phyloP scores from a whole-genome alignment of 495 filamentous ascomycete species.

The Hypoxylon subgilvum region DNA sequence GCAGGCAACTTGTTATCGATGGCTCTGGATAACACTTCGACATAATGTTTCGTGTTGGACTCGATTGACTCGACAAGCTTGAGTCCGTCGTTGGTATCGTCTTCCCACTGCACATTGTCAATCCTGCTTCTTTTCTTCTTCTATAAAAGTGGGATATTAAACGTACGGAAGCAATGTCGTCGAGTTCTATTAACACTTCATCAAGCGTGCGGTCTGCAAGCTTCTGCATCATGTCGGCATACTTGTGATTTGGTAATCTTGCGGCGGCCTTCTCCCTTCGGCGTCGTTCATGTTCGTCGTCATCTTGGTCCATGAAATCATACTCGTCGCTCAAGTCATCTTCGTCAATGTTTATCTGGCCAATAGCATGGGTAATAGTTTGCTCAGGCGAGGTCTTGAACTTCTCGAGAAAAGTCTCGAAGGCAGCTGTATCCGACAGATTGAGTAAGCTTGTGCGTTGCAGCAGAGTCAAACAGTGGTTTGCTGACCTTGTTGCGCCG shows the following conservation, averaged over 20 bases:
- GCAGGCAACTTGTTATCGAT: slow-evolving; percentile 86
- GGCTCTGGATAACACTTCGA: slow-evolving; percentile 87
- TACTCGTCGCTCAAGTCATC: slow-evolving; percentile 92
- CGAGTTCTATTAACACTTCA: slow-evolving; percentile 84
- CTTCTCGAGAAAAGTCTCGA: slow-evolving; percentile 82
- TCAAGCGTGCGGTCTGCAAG: slow-evolving; percentile 77
- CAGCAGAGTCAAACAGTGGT: background rate
- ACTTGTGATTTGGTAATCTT: slow-evolving; percentile 75
- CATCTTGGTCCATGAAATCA: slow-evolving; percentile 90
- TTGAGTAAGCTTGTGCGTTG: slow-evolving; percentile 29
- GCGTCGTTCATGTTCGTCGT: slow-evolving; percentile 59
- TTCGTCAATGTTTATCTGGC: slow-evolving; percentile 84
- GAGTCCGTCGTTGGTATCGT: slow-evolving; percentile 68
- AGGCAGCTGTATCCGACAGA: slow-evolving; percentile 62
- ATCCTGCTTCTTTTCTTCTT: slow-evolving; percentile 2
- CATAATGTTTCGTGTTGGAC: slow-evolving; percentile 91
- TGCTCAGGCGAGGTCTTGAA: slow-evolving; percentile 87
- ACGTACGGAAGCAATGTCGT: slow-evolving; percentile 77
- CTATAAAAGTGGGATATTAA: background rate
- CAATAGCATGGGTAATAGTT: slow-evolving; percentile 74
- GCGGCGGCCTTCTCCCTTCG: slow-evolving; percentile 51
- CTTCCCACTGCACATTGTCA: slow-evolving; percentile 67
- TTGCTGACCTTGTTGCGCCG: slow-evolving; percentile 74
- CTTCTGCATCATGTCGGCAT: slow-evolving; percentile 87
- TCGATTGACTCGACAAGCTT: slow-evolving; percentile 85